phyloP scores from a whole-genome alignment of 2,329 filamentous ascomycete genomes.

The Apiospora koreana region DNA sequence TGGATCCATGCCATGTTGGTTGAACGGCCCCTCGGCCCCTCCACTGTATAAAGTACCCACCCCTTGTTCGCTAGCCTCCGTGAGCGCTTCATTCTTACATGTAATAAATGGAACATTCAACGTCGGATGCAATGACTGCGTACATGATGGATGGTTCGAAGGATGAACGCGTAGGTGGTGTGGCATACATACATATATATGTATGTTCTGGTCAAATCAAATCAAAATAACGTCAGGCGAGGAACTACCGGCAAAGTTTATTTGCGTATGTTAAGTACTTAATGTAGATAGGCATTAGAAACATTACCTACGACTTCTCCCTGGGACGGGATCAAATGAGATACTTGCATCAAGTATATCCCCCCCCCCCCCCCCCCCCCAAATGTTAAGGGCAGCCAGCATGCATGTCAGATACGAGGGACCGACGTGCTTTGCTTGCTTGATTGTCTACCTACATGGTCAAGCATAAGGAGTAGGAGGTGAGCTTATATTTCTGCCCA shows the following conservation, averaged over 20 bases:
- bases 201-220: not conserved
- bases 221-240: slow-evolving; percentile 3
- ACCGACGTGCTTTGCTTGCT: not conserved
- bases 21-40: not conserved
- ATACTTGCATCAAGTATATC: no score
- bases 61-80: not conserved
- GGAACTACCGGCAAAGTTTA: not conserved
- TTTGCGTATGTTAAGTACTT: no score
- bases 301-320: not conserved
- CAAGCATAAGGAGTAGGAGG: not conserved
- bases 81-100: not conserved
- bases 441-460: not conserved
- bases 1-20: not conserved
- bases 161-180: not conserved
- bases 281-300: not conserved
- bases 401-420: not conserved
- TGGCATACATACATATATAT: not conserved
- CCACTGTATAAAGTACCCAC: not conserved
- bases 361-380: no score
- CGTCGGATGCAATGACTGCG: not conserved
- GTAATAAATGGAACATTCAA: not conserved
- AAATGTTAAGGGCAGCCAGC: no score
- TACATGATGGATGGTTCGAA: not conserved
- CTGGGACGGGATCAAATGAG: no score
- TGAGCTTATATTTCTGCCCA: slow-evolving; percentile 1